Base-by-base conservation (phyloP, 148 eudicot species). In the Suaeda aralocaspica region DNA sequence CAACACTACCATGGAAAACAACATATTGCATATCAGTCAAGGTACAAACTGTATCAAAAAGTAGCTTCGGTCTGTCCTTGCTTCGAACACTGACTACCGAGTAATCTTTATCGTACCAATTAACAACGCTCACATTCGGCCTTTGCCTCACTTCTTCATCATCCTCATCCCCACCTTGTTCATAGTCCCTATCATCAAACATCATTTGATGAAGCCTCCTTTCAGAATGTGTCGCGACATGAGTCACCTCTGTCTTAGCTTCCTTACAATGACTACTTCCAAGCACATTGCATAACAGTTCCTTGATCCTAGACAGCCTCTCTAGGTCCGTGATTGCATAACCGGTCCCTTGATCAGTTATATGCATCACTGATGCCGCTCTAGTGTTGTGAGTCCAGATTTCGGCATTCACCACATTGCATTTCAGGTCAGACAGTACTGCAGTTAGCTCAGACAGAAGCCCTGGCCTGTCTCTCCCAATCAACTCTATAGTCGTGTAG, bases 351-450 rank as follows among this genome's bases (percentile, higher is more conserved):
- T 88, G 91, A 60, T 91, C 96, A 2, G 96, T 90, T 29, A 93
- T 88, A 66, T 90, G 95, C 81, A 93, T 82, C 76, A 93, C 85
- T 19, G 95, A 85, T 39, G 98, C 98, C 22, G 96, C 98, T 9
- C 92, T 82, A 12, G 92, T 85, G 78, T 93, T 93, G 77, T 93
- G 98, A 30, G 98, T 93, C 98, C 98, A 93, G 21, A 93, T 89
- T 84, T 93, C 92, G 13, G 92, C 98, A 31, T 82, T 85, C 45
- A 93, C 88, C 57, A 93, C 96, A 61, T 86, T 90, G 84, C 98
- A 93, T 50, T 87, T 88, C 45, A 84, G 89, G 74, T 88, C 76
- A 28, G 92, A 77, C 2, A 93, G 91, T 62, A 93, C 91, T 34
- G 98, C 96, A 70, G 88, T 83, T 46, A 93, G 81, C 70, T 93